Evolutionary conservation across 2,329 filamentous ascomycete genomes (phyloP), one percentile per base, ranked within the genome.

Genomic region (Fusarium protoensiforme): DNA sequence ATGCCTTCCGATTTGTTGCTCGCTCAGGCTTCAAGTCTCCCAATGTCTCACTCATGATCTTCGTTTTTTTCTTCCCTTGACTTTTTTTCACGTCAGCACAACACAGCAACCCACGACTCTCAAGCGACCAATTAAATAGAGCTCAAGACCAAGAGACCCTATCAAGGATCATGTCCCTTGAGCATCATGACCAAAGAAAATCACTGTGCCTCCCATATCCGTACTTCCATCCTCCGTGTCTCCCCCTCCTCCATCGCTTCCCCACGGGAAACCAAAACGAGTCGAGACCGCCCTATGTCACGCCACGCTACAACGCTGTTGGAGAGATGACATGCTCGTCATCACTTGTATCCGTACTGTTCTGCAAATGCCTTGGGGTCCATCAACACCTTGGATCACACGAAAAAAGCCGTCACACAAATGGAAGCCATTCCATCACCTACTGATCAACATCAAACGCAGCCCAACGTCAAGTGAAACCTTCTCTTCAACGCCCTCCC

Each of bases 1-100:
- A 48, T 22, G 56, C 56, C 67, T 74, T 74, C 70, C 58, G 67
- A 70, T 67, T 71, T 73, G 65, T 59, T 62, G 48, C 38, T 35
- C 27, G 29, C 35, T 36, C 22, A 39, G 39, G 54, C 53, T 64
- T 60, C 41, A 56, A 63, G 57, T 56, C 66, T 69, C 33, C 54
- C 43, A 48, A 48, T 61, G 27, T 46, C 54, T 70, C 58, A 48
- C 59, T 65, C 46, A 61, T 63, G 61, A 33, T 56, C 48, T 57
- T 57, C 51, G n/a, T 14, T 61, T 56, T 61, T 65, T 41, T 36
- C 43, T 39, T 33, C 5, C 20, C 63, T 33, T 33, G n/a, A 16
- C 51, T 18, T 31, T 43, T 48, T 48, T 46, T 62, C 46, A 46
- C 36, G 43, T 64, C 48, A n/a, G 60, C 53, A 41, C 14, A 54